Evolutionary conservation across 352 stramenopile genomes (phyloP), one percentile per base, ranked within the genome.

Genomic region (Phytophthora multivora): DNA sequence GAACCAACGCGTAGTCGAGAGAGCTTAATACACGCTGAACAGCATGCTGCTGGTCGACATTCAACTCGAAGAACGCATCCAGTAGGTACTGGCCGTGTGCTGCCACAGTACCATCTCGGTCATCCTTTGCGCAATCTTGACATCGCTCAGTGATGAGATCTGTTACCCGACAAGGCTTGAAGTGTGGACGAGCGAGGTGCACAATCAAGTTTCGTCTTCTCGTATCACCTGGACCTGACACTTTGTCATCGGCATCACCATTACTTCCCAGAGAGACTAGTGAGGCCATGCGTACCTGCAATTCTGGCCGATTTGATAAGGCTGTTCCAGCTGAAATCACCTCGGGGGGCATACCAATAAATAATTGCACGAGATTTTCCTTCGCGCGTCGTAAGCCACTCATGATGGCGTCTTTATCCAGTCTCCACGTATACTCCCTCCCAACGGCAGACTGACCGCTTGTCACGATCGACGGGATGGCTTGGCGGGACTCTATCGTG

Each of bases 1-100:
- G 78, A 25, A 99, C 79, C 16, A 99, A 63, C 25, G 90, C 79
- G 62, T 99, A 99, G 70, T 99, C 95, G 51, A 98, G 82, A 11
- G 89, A 86, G 47, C 85, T 91, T 2, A 99, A 41, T 0, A 95
- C 81, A 47, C 87, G 86, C 33, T 81, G 63, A 3, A 93, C 80
- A 8, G 73, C 84, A 12, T 69, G 73, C 53, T 93, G 83, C 49
- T 95, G 86, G 50, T 95, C 86, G 9, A 88, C 72, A 49, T 95
- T 95, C 18, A 95, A 66, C 10, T 63, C 66, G n/a, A 51, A 59
- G 35, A 88, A 93, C 30, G 79, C 79, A 7, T 84, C 66, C 30
- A 90, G 26, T 12, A 90, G 58, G 13, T 40, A 40, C 40, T 65
- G 65, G 3, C 71, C 59, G 6, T 63, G 63, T 3, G 51, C 39